Percentiles rank a stretch among this genome's conserved stretches.
These are phyloP conservation scores for Medicago arabica DNA, from an alignment of 306 rosid genomes.

Conservation along the genomic window DNA sequence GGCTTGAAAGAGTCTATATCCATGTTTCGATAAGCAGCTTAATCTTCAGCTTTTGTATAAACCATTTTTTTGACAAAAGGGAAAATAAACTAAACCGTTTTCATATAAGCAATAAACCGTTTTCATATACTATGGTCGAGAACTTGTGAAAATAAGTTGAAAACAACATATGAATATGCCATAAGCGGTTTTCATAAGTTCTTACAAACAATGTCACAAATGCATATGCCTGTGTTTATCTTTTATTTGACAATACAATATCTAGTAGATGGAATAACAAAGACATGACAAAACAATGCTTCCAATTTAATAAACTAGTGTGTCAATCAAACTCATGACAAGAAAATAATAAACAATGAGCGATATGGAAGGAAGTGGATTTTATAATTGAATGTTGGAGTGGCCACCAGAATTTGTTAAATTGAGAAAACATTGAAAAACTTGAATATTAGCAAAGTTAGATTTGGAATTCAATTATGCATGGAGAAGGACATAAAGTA, in stretches of 20 bases:
- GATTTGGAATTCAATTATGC: background rate
- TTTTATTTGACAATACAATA: background rate
- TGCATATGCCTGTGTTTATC: too few species aligned
- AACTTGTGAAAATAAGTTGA: too few species aligned
- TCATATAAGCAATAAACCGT: too few species aligned
- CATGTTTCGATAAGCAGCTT: too few species aligned
- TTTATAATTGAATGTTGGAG: background rate
- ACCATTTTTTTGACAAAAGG: too few species aligned
- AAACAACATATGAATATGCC: too few species aligned
- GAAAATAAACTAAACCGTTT: too few species aligned
- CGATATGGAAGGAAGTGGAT: background rate
- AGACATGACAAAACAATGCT: background rate
- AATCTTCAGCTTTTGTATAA: too few species aligned
- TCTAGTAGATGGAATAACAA: background rate
- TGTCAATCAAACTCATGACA: background rate
- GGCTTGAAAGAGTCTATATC: too few species aligned
- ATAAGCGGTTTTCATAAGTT: too few species aligned
- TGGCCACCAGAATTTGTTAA: background rate
- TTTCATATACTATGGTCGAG: too few species aligned
- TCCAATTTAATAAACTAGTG: background rate
- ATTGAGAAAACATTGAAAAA: background rate
- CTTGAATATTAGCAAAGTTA: background rate
- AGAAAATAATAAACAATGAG: background rate
- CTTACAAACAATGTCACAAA: too few species aligned
- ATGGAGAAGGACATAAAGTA: slow-evolving; percentile 2